Evolutionary conservation across 805 yeast genomes (phyloP).

Genomic region (Schwanniomyces sp.): DNA sequence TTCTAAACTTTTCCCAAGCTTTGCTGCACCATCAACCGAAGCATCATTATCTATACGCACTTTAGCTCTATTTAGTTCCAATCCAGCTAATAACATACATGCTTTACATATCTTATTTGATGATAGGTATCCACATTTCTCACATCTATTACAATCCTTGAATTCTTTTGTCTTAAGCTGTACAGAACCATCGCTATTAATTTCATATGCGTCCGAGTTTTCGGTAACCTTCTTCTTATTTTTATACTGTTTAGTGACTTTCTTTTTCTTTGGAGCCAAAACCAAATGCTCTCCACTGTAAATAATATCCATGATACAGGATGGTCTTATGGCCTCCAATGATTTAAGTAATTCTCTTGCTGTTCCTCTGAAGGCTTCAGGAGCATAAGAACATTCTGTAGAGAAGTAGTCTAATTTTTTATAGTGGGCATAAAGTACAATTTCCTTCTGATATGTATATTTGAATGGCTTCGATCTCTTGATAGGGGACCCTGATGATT

Average conservation of each 20-base stretch:
- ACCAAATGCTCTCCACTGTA: conserved; percentile 88
- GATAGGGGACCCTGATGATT: conserved; percentile 81
- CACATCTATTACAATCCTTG: conserved; percentile 74
- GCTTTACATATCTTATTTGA: conserved; percentile 91
- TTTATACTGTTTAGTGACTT: conserved; percentile 34
- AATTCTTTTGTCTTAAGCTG: conserved; percentile 37
- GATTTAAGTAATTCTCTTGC: conserved; percentile 91
- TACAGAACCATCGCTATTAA: conserved; percentile 64
- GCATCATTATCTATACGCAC: conserved; percentile 52
- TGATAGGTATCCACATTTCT: conserved; percentile 88
- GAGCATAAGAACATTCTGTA: conserved; percentile 97
- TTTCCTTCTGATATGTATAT: conserved; percentile 94
- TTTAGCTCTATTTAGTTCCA: conserved; percentile 74
- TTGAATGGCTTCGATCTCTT: conserved; percentile 95
- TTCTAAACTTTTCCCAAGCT: conserved; percentile 60
- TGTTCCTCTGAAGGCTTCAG: conserved; percentile 97
- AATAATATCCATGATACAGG: conserved; percentile 91
- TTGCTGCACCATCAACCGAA: conserved; percentile 64
- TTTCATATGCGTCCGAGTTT: conserved; percentile 43
- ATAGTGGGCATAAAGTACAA: conserved; percentile 95
- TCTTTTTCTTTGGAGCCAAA: conserved; percentile 56
- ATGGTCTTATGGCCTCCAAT: conserved; percentile 85
- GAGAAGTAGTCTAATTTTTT: conserved; percentile 93
- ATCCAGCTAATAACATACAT: conserved; percentile 80
- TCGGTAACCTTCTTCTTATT: conserved; percentile 20